Conservation (phyloP, 2,329 filamentous ascomycete genomes). For the Bertia moriformis region DNA sequence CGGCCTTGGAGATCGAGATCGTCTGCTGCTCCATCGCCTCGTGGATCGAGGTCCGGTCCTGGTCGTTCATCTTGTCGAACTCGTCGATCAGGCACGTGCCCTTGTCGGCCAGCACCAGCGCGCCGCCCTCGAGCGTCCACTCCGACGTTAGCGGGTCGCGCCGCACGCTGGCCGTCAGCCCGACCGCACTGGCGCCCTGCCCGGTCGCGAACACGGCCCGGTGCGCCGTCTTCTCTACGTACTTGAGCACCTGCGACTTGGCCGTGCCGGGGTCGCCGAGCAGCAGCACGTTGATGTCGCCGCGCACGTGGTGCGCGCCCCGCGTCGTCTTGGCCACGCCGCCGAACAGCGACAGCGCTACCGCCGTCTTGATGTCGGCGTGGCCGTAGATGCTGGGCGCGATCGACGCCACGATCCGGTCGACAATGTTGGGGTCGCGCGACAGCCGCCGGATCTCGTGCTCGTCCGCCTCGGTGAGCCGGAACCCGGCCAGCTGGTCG, state of each 20-base stretch:
- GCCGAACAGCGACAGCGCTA: conserved; percentile 53
- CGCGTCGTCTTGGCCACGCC: conserved; percentile 54
- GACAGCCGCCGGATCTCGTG: conserved; percentile 46
- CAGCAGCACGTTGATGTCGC: background rate
- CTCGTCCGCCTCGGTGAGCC: conserved; percentile 54
- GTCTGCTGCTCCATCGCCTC: background rate
- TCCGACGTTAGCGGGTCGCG: background rate
- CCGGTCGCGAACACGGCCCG: background rate
- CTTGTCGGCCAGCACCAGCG: background rate
- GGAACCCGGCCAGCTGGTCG: conserved; percentile 56
- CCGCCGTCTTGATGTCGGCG: conserved; percentile 54
- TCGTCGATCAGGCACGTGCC: background rate
- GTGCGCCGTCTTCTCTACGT: background rate
- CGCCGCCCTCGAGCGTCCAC: background rate
- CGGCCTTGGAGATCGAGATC: background rate
- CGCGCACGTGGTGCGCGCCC: conserved; percentile 39
- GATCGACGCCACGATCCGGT: conserved; percentile 52
- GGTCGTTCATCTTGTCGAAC: background rate
- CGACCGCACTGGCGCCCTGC: background rate
- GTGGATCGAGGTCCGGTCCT: background rate
- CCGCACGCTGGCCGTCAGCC: background rate
- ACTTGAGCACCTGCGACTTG: background rate
- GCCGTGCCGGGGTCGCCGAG: background rate
- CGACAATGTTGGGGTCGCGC: conserved; percentile 49
- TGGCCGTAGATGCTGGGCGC: conserved; percentile 59